Evolutionary conservation across 1,139 yeast species (phyloP).

Genomic region (Tardiomyces digboiensis): DNA sequence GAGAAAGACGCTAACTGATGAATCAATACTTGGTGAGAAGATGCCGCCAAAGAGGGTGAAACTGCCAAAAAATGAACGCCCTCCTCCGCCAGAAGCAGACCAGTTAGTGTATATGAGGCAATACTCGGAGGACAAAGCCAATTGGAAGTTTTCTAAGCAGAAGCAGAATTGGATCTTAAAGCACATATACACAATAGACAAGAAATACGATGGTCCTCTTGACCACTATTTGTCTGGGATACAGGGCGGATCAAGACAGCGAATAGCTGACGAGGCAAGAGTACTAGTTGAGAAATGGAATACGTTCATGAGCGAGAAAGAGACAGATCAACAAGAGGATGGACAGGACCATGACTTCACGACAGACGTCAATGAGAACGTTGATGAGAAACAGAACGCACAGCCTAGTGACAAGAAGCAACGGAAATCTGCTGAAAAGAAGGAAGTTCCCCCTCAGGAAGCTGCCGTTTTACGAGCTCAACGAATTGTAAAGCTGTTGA

Average conservation of each 20-base stretch:
- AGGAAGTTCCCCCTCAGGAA: slow-evolving; percentile 15
- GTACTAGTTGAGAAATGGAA: slow-evolving; percentile 50
- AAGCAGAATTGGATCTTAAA: slow-evolving; percentile 89
- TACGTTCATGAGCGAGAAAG: slow-evolving; percentile 28
- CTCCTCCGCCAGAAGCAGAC: slow-evolving; percentile 73
- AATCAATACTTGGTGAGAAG: slow-evolving; percentile 20
- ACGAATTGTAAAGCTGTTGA: slow-evolving; percentile 10
- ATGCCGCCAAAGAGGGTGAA: slow-evolving; percentile 70
- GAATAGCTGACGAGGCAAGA: slow-evolving; percentile 46
- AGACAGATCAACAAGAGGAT: slow-evolving; percentile 3
- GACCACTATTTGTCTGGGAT: slow-evolving; percentile 52
- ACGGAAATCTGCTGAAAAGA: background rate
- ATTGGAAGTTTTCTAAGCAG: slow-evolving; percentile 92
- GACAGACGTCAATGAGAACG: no score
- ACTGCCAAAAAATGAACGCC: slow-evolving; percentile 63
- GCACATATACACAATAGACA: slow-evolving; percentile 48
- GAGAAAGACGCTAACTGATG: slow-evolving; percentile 2
- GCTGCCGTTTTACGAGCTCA: slow-evolving; percentile 18
- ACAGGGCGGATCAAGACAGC: slow-evolving; percentile 62
- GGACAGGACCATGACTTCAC: background rate
- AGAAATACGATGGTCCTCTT: slow-evolving; percentile 44
- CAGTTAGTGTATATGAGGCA: slow-evolving; percentile 68
- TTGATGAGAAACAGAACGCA: no score
- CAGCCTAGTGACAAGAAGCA: background rate
- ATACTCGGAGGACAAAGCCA: slow-evolving; percentile 46